Evolutionary conservation across 305 asterid genomes (phyloP), one percentile per base, ranked within the genome.

Genomic region (Fraxinus velutina): DNA sequence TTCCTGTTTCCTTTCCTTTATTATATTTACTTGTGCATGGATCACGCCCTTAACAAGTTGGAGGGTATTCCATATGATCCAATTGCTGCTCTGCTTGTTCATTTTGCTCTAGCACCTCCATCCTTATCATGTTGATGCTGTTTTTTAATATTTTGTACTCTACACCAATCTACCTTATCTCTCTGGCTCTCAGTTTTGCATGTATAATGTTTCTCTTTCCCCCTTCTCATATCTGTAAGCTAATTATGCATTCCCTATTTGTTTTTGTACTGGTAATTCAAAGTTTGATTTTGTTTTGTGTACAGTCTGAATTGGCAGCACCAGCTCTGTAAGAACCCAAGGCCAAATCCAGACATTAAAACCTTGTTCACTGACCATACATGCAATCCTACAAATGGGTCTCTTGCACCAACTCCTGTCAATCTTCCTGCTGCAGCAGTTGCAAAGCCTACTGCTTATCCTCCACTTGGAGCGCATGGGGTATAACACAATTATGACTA

Each of bases 271-370:
- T 21, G 75, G 36, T 77, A 36, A 30, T 30, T 2, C 10, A 42
- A 82, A 85, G 27, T 70, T 77, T 70, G 77, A 34, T 60, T 81
- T 47, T 71, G 15, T 83, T 72, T 75, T 84, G 42, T 79, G 50
- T 89, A 85, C 91, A 94, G 98, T 88, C 90, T 94, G 86, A 94
- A 94, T 87, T 94, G 98, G 98, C 98, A 94, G 90, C 98, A 94
- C 88, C 98, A 94, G 90, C 93, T 94, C 29, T 94, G 98, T 82
- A 94, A 94, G 89, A 93, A 92, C 84, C 98, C 97, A 5, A 90
- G 97, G 93, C 89, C 94, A 68, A 94, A 94, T 80, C 98, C 98
- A 57, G 98, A 94, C 87, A 94, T 94, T 71, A 94, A 93, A 87
- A 94, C 98, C 80, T 89, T 94, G 86, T 94, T 94, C 87, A 85